phyloP scores from a whole-genome alignment of 495 filamentous ascomycete species.

The Hyaloscypha bicolor region DNA sequence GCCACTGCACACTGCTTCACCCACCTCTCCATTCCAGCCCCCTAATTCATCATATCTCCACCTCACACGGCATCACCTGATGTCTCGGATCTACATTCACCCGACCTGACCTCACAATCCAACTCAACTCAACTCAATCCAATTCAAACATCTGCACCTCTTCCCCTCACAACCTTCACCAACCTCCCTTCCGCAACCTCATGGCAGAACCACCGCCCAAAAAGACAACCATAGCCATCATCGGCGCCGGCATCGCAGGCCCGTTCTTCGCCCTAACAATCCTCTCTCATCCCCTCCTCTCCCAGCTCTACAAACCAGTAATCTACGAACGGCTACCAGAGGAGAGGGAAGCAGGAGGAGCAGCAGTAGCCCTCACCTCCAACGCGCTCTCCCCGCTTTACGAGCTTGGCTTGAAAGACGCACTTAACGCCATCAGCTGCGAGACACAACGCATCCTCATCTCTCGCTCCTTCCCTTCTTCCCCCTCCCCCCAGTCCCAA shows the following conservation, averaged over 20 bases:
- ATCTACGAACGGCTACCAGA: constrained; percentile 14
- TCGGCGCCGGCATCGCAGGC: constrained; percentile 47
- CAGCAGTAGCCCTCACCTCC: constrained; percentile 15
- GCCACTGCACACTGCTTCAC: too few species aligned
- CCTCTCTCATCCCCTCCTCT: constrained; percentile 27
- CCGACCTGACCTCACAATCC: too few species aligned
- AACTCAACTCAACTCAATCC: too few species aligned
- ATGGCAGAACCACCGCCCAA: too few species aligned
- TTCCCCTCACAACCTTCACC: too few species aligned
- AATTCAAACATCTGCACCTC: too few species aligned
- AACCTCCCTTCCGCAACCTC: too few species aligned
- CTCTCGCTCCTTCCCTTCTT: not conserved
- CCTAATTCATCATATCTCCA: too few species aligned
- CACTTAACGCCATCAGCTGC: constrained; percentile 13
- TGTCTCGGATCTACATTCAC: too few species aligned
- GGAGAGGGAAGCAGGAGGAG: not conserved
- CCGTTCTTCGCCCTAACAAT: constrained; percentile 48
- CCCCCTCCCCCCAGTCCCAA: too few species aligned
- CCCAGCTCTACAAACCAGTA: constrained; percentile 12
- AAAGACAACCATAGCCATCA: constrained; percentile 54
- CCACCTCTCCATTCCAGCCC: too few species aligned
- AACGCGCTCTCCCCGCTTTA: constrained; percentile 22
- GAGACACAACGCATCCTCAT: constrained; percentile 15
- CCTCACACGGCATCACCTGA: too few species aligned
- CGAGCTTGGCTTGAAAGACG: constrained; percentile 11